Percentiles rank a stretch among this genome's conserved stretches.
phyloP scores from a whole-genome alignment of 2,329 filamentous ascomycete genomes.

The Lecanicillium sp. region DNA sequence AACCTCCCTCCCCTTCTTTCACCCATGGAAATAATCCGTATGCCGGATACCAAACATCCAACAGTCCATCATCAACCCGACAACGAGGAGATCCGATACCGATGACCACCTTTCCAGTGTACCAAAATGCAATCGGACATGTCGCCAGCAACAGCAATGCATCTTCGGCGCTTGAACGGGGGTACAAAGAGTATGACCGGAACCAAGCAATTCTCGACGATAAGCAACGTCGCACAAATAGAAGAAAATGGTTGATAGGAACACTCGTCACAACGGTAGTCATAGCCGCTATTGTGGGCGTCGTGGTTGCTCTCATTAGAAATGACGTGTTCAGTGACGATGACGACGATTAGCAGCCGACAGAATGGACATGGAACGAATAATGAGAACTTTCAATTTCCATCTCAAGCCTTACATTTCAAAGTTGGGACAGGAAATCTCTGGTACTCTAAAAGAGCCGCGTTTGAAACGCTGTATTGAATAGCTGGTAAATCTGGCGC shows the following conservation, averaged over 20 bases:
- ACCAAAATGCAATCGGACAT: constrained; percentile 1
- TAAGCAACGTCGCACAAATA: neutral
- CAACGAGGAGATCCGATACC: neutral
- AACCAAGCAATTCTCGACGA: neutral
- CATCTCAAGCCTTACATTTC: too few relatives aligned
- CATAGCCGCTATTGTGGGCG: neutral
- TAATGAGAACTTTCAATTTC: too few relatives aligned
- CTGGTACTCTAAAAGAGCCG: too few relatives aligned
- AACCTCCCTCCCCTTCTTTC: neutral
- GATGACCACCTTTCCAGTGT: constrained; percentile 7
- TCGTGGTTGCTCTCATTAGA: neutral
- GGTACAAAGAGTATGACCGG: constrained; percentile 6
- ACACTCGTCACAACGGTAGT: neutral
- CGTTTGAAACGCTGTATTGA: too few relatives aligned
- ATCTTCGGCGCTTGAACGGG: neutral
- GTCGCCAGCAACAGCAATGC: constrained; percentile 4
- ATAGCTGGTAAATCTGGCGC: too few relatives aligned
- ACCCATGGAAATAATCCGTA: neutral
- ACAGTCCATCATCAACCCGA: neutral
- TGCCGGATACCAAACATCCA: neutral
- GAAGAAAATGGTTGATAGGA: constrained; percentile 3
- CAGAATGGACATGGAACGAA: too few relatives aligned
- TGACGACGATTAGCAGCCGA: too few relatives aligned
- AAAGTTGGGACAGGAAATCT: too few relatives aligned
- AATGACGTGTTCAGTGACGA: neutral